Percentiles rank a stretch among this genome's conserved stretches.
phyloP scores from a whole-genome alignment of 371 early-diverging fungal species.

The Parasitella parasitica region DNA sequence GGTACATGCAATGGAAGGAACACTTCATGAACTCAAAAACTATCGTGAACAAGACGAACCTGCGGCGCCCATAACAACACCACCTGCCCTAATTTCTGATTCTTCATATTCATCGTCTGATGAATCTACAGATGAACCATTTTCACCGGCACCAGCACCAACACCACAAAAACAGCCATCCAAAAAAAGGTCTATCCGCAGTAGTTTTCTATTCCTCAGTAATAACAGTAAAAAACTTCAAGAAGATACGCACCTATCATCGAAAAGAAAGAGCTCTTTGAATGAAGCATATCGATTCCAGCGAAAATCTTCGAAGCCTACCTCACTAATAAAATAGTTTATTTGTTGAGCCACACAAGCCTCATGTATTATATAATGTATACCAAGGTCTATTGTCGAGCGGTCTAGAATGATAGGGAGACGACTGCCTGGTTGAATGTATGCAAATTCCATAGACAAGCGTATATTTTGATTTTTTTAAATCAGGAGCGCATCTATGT shows the following conservation, averaged over 20 bases:
- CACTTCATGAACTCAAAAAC: slow-evolving; percentile 7
- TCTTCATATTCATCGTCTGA: not conserved
- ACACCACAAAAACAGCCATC: not conserved
- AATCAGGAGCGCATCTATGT: not conserved
- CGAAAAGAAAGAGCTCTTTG: not conserved
- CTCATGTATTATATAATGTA: too few species aligned
- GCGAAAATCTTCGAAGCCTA: slow-evolving; percentile 1
- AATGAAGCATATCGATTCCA: not conserved
- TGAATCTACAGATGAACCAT: slow-evolving; percentile 5
- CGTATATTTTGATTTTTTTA: not conserved
- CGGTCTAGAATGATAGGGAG: not conserved
- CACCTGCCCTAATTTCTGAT: slow-evolving; percentile 6
- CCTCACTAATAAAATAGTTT: too few species aligned
- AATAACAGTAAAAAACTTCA: not conserved
- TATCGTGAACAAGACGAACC: not conserved
- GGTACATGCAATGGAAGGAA: slow-evolving; percentile 24
- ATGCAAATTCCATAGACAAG: not conserved
- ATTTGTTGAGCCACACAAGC: not conserved
- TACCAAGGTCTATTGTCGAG: not conserved
- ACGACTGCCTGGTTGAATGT: not conserved
- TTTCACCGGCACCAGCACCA: not conserved
- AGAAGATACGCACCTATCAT: not conserved
- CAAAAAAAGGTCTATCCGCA: not conserved
- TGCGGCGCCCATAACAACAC: too few species aligned
- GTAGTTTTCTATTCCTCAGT: slow-evolving; percentile 2